Percentiles rank a stretch among this genome's conserved stretches.
Conservation (phyloP, 2,329 filamentous ascomycete species). For the Fusarium pseudonygamai region DNA sequence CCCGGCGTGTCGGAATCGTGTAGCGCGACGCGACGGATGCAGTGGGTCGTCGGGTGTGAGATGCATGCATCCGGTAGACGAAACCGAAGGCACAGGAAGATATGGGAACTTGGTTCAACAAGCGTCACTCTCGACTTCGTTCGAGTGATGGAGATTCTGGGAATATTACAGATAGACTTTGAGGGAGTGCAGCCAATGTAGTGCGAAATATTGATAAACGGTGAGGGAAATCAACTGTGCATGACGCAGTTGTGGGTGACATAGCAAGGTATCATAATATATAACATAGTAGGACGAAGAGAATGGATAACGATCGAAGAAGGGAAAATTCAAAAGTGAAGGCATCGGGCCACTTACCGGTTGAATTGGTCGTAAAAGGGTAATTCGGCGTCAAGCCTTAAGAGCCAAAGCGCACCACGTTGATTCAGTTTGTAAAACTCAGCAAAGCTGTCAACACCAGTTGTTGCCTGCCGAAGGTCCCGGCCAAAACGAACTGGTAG, state of each 20-base stretch:
- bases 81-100: not conserved
- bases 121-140: slow-evolving; percentile 17
- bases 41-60: slow-evolving; percentile 39
- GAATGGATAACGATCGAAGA: slow-evolving; percentile 1
- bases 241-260: slow-evolving; percentile 36
- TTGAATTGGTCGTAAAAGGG: slow-evolving; percentile 21
- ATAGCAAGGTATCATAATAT: slow-evolving; percentile 27
- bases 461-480: slow-evolving; percentile 29
- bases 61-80: slow-evolving; percentile 41
- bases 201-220: slow-evolving; percentile 1
- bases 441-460: slow-evolving; percentile 23
- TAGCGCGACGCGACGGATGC: slow-evolving; percentile 42
- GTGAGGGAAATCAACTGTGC: slow-evolving; percentile 16
- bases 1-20: slow-evolving; percentile 40
- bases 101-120: slow-evolving; percentile 15
- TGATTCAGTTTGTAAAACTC: slow-evolving; percentile 3
- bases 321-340: not conserved
- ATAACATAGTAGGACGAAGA: not conserved
- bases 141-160: not conserved
- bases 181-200: slow-evolving; percentile 15
- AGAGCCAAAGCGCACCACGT: slow-evolving; percentile 10
- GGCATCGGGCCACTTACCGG: slow-evolving; percentile 33
- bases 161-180: not conserved
- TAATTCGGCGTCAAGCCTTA: slow-evolving; percentile 24
- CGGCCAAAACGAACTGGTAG: slow-evolving; percentile 26